Base-by-base conservation (phyloP, 768 basidiomycete genomes). In the Macrolepiota dolichaula region DNA sequence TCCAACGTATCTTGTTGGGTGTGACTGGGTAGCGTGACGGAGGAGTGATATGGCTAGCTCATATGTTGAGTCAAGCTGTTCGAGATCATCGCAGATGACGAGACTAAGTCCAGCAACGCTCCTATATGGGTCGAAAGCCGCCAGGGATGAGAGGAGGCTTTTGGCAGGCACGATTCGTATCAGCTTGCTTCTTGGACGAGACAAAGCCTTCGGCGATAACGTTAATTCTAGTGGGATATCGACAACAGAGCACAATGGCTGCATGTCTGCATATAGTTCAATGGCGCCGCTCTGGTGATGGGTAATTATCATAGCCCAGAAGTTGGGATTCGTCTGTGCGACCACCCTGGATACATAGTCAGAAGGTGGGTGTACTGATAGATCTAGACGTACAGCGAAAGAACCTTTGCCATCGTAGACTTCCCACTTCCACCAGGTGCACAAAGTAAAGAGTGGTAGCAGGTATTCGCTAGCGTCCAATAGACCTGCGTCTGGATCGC, bases 401-500 rank as follows among this genome's bases (percentile, higher is more conserved):
- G 76, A 47, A 90, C 72, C 62, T 90, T 85, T 2, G 82, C 88
- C 63, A 96, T 68, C 24, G 83, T 77, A 2, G 92, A 87, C 71
- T 96, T 97, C 0, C 96, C 96, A 60, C 85, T 84, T 13, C 89
- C 86, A 3, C 85, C 81, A 1, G 96, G 95, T 0, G 88, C 91
- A 66, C 88, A 90, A 11, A 97, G 65, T 32, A 98, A 73, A 2
- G 85, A 72, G 69, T 95, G 91, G 36, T 77, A 71, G 42, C 79
- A 76, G 2, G 92, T 89, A 67, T 87, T 84, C 55, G 87, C 74
- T 15, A 91, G 66, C 42, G 86, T 85, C 93, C 96, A 98, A 71
- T 91, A 92, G 6, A 84, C 77, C 64, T 98, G 96, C 0, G 91
- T 92, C 69, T 99, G 97, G 1, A 97, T 85, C 1, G 87, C 84